These are phyloP conservation scores for Tripidium arundinaceum DNA, from an alignment of 202 grass and related monocot species.

Conservation along the genomic window DNA sequence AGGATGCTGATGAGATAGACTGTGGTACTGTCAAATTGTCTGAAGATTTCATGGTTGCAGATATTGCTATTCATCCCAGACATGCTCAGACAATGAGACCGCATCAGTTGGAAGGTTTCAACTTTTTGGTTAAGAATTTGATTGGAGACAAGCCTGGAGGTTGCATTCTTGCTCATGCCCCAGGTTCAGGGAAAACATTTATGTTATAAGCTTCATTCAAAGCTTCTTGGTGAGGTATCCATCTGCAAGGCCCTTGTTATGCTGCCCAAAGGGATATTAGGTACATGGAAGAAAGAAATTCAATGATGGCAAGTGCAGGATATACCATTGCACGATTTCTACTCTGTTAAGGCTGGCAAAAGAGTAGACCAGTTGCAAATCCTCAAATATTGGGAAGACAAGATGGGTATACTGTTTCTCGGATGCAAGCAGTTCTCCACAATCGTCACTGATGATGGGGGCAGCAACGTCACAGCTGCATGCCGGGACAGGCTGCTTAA, in stretches of 20 bases:
- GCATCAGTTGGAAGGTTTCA: slow-evolving; percentile 89
- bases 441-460: slow-evolving; percentile 57
- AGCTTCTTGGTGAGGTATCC: slow-evolving; percentile 95
- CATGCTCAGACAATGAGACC: slow-evolving; percentile 78
- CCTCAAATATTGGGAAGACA: slow-evolving; percentile 79
- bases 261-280: slow-evolving; percentile 89
- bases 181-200: slow-evolving; percentile 97
- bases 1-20: slow-evolving; percentile 51
- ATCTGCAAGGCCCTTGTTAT: slow-evolving; percentile 74
- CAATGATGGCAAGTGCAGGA: slow-evolving; percentile 88
- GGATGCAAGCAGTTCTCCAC: slow-evolving; percentile 90
- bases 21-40: slow-evolving; percentile 46
- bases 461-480: slow-evolving; percentile 51
- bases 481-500: slow-evolving; percentile 79
- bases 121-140: slow-evolving; percentile 92
- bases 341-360: slow-evolving; percentile 89
- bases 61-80: slow-evolving; percentile 87
- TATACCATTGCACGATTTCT: slow-evolving; percentile 86
- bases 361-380: slow-evolving; percentile 78
- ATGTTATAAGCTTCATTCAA: slow-evolving; percentile 98
- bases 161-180: slow-evolving; percentile 97
- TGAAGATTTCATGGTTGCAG: slow-evolving; percentile 59
- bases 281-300: slow-evolving; percentile 86
- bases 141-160: slow-evolving; percentile 75
- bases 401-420: slow-evolving; percentile 83